Conservation (phyloP, 495 filamentous ascomycete species). For the Neurospora hispaniola region DNA sequence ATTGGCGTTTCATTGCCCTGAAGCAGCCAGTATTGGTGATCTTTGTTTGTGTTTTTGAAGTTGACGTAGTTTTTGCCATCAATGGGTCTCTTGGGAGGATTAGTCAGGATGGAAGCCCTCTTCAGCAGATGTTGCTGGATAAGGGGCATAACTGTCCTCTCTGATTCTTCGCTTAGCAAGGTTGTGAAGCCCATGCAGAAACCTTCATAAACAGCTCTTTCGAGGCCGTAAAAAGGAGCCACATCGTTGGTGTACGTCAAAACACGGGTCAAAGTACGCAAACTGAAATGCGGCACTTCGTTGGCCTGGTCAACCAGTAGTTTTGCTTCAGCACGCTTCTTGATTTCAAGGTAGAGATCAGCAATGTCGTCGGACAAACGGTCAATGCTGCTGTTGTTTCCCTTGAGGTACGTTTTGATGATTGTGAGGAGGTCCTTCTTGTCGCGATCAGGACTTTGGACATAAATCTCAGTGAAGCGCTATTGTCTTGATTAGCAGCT, state of each 20-base stretch:
- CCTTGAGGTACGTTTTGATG: constrained; percentile 74
- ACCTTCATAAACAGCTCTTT: constrained; percentile 82
- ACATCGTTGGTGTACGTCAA: constrained; percentile 79
- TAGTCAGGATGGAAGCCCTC: constrained; percentile 58
- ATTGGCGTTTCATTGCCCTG: constrained; percentile 55
- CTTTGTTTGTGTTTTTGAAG: constrained; percentile 47
- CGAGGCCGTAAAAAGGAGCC: constrained; percentile 73
- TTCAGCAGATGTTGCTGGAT: constrained; percentile 68
- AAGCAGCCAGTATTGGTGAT: constrained; percentile 84
- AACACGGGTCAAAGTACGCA: constrained; percentile 86
- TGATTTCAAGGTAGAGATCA: constrained; percentile 74
- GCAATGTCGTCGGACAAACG: constrained; percentile 66
- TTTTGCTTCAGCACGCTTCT: constrained; percentile 69
- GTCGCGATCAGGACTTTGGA: constrained; percentile 77
- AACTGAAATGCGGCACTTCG: constrained; percentile 89
- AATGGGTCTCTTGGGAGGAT: constrained; percentile 60
- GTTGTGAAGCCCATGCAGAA: constrained; percentile 99
- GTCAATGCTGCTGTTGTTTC: constrained; percentile 51
- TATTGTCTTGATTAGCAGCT: constrained; percentile 43
- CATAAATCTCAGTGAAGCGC: constrained; percentile 89
- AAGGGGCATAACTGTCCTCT: constrained; percentile 62
- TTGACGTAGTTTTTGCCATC: constrained; percentile 74
- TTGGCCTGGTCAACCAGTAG: constrained; percentile 85
- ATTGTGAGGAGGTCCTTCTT: constrained; percentile 72
- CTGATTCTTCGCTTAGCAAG: constrained; percentile 66